These are phyloP conservation scores for Ogataea hybrid DNA, from an alignment of 1,139 yeast genomes.

Conservation along the genomic window DNA sequence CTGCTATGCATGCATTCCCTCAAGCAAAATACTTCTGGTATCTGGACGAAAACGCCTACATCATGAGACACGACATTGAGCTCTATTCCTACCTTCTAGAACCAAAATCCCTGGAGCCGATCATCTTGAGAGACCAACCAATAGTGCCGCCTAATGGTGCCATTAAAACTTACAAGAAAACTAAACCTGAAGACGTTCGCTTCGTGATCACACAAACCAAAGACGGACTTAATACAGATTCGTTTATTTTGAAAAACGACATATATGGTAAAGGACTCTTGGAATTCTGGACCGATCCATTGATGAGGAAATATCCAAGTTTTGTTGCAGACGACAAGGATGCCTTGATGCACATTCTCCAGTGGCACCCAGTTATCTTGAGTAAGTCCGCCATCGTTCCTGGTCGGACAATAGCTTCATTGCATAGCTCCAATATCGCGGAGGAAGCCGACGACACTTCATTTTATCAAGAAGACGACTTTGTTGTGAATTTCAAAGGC, in stretches of 20 bases:
- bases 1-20: conserved; percentile 88
- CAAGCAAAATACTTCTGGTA: conserved; percentile 83
- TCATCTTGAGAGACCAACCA: conserved; percentile 65
- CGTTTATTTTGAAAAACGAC: conserved; percentile 68
- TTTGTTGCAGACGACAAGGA: conserved; percentile 62
- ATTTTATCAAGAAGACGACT: conserved; percentile 59
- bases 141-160: conserved; percentile 65
- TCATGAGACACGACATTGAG: conserved; percentile 63
- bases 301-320: conserved; percentile 61
- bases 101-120: conserved; percentile 53
- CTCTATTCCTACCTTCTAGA: conserved; percentile 55
- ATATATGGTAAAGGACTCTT: conserved; percentile 61
- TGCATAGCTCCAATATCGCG: conserved; percentile 31
- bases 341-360: conserved; percentile 77
- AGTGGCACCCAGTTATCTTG: conserved; percentile 88
- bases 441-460: conserved; percentile 37
- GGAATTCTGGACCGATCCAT: conserved; percentile 73
- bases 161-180: conserved; percentile 65
- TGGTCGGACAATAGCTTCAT: conserved; percentile 50
- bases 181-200: conserved; percentile 51
- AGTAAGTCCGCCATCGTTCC: conserved; percentile 73
- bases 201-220: conserved; percentile 68
- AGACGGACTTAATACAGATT: conserved; percentile 57
- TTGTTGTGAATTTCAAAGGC: conserved; percentile 57
- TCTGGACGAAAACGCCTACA: conserved; percentile 69